Percentiles rank a stretch among this genome's conserved stretches.
Evolutionary conservation across 768 basidiomycete genomes (phyloP).

Genomic region (Kwoniella dejecticola): DNA sequence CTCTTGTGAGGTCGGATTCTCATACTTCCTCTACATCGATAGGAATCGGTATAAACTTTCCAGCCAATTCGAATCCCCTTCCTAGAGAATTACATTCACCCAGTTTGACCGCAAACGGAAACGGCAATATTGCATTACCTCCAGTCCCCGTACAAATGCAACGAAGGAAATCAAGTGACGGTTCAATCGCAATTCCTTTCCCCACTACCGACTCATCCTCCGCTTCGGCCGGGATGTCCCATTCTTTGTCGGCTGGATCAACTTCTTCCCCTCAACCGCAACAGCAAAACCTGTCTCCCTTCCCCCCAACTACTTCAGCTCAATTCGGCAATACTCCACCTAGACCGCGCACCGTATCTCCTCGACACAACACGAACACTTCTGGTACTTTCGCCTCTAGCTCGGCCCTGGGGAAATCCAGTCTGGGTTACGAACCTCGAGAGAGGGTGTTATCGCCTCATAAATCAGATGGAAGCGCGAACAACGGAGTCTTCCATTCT

Average conservation of each 20-base stretch:
- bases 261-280: background rate
- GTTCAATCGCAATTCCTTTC: background rate
- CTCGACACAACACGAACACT: slow-evolving; percentile 8
- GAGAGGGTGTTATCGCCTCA: slow-evolving; percentile 19
- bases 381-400: slow-evolving; percentile 13
- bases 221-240: slow-evolving; percentile 3
- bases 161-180: slow-evolving; percentile 5
- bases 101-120: background rate
- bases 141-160: background rate
- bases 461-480: slow-evolving; percentile 4
- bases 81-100: slow-evolving; percentile 15
- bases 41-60: slow-evolving; percentile 24
- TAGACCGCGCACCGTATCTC: slow-evolving; percentile 21
- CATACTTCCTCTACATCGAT: background rate
- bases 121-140: background rate
- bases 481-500: background rate
- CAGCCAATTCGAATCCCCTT: slow-evolving; percentile 17
- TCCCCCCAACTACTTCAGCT: background rate
- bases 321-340: slow-evolving; percentile 3
- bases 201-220: background rate
- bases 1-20: background rate
- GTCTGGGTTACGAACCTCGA: slow-evolving; percentile 4
- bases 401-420: slow-evolving; percentile 8
- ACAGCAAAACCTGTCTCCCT: slow-evolving; percentile 7
- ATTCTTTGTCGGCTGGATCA: slow-evolving; percentile 8